Evolutionary conservation across 805 yeast species (phyloP).

Genomic region (Metschnikowia anglica): DNA sequence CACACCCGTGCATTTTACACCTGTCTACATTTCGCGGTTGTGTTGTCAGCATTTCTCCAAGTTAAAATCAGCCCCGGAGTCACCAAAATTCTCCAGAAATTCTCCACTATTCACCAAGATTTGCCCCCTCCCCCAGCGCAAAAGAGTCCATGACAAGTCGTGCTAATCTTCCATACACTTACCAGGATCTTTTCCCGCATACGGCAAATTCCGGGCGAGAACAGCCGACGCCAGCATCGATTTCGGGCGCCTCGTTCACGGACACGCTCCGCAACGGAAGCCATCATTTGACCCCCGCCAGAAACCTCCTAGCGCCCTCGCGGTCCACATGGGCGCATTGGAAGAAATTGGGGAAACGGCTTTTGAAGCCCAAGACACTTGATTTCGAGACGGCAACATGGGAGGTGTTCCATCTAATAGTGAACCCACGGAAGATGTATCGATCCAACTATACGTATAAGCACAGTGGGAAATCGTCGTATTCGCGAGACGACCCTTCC

Average conservation of each 20-base stretch:
- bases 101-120: neutral
- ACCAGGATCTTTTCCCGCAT: slow-evolving; percentile 44
- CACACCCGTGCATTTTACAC: no score
- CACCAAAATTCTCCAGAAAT: neutral
- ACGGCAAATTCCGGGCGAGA: slow-evolving; percentile 16
- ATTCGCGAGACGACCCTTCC: slow-evolving; percentile 93
- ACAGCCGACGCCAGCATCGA: slow-evolving; percentile 19
- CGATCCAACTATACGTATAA: slow-evolving; percentile 73
- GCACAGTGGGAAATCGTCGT: slow-evolving; percentile 55
- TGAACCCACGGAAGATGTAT: slow-evolving; percentile 79
- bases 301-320: slow-evolving; percentile 12
- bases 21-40: no score
- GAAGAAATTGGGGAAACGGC: slow-evolving; percentile 33
- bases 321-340: slow-evolving; percentile 24
- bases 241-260: slow-evolving; percentile 27
- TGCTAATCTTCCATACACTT: slow-evolving; percentile 40
- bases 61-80: no score
- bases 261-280: slow-evolving; percentile 18
- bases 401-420: slow-evolving; percentile 77
- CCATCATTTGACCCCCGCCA: slow-evolving; percentile 18
- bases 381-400: slow-evolving; percentile 92
- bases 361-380: slow-evolving; percentile 70
- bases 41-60: no score
- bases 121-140: no score
- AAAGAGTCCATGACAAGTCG: slow-evolving; percentile 33